Conservation (phyloP, 805 yeast genomes). For the Pichia exigua region DNA sequence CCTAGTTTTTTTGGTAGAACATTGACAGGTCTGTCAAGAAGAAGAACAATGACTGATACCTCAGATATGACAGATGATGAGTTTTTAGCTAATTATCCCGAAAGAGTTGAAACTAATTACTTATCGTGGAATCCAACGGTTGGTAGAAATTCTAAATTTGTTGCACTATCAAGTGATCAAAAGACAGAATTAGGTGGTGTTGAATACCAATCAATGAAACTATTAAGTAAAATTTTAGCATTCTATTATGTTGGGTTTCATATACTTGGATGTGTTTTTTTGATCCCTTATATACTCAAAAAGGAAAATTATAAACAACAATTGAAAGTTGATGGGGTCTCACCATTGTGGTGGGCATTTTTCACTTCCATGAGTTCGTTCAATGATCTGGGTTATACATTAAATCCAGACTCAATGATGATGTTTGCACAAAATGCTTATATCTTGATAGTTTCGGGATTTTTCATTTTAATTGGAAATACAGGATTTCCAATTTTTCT, state of each 20-base stretch:
- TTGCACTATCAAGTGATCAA: conserved; percentile 71
- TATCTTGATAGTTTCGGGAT: conserved; percentile 51
- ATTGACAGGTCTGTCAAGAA: conserved; percentile 9
- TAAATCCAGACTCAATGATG: conserved; percentile 74
- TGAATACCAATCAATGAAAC: conserved; percentile 83
- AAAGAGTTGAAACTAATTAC: conserved; percentile 41
- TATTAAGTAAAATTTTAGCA: conserved; percentile 57
- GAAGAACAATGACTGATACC: conserved; percentile 3
- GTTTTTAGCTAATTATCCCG: conserved; percentile 19
- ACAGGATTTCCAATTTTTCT: conserved; percentile 88
- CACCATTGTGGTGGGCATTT: conserved; percentile 90
- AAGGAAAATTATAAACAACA: conserved; percentile 34
- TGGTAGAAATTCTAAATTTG: conserved; percentile 90
- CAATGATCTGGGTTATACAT: conserved; percentile 77
- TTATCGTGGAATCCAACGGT: conserved; percentile 87
- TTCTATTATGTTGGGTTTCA: conserved; percentile 74
- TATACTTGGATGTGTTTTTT: conserved; percentile 40
- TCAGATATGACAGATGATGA: conserved; percentile 25
- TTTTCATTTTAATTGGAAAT: conserved; percentile 84
- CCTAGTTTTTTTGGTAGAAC: conserved; percentile 14
- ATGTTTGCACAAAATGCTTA: conserved; percentile 59
- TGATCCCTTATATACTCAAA: conserved; percentile 55
- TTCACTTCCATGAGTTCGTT: conserved; percentile 76
- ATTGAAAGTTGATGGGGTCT: conserved; percentile 49
- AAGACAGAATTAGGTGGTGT: conserved; percentile 96